Evolutionary conservation across 805 yeast genomes (phyloP).

Genomic region (Wickerhamiella musiphila): DNA sequence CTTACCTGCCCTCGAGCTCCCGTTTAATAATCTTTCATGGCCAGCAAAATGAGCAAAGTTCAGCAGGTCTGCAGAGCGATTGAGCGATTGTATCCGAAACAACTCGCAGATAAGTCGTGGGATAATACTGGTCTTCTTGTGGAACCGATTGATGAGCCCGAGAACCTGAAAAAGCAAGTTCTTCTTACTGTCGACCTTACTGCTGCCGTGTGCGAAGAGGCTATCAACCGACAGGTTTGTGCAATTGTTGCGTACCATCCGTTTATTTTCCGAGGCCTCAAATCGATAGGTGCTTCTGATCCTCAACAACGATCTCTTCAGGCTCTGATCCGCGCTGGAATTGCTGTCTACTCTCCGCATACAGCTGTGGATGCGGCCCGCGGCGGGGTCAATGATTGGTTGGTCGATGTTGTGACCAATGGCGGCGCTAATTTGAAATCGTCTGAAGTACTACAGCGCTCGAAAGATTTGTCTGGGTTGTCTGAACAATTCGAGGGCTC

Average conservation of each 20-base stretch:
- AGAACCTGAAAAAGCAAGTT: constrained; percentile 21
- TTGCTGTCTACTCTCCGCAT: constrained; percentile 88
- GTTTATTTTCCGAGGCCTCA: constrained; percentile 78
- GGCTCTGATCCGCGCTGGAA: constrained; percentile 52
- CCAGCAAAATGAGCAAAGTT: constrained; percentile 4
- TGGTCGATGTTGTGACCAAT: constrained; percentile 41
- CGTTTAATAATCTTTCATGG: not conserved
- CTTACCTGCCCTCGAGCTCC: not conserved
- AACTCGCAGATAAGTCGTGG: constrained; percentile 77
- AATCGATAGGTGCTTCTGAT: constrained; percentile 44
- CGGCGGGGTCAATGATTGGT: constrained; percentile 93
- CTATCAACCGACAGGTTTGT: constrained; percentile 35
- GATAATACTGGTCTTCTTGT: constrained; percentile 88
- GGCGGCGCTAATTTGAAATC: constrained; percentile 14
- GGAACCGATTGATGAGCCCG: constrained; percentile 25
- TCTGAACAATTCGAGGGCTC: constrained; percentile 36
- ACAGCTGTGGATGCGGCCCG: constrained; percentile 86
- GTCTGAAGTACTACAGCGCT: constrained; percentile 26
- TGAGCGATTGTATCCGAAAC: constrained; percentile 62
- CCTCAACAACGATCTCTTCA: constrained; percentile 73
- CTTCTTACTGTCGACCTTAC: constrained; percentile 78
- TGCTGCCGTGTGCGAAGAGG: constrained; percentile 69
- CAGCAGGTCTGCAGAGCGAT: constrained; percentile 23
- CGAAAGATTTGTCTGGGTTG: constrained; percentile 22
- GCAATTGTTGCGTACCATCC: constrained; percentile 84